Evolutionary conservation across 495 filamentous ascomycete species (phyloP), one percentile per base, ranked within the genome.

Genomic region (Clohesyomyces aquaticus): DNA sequence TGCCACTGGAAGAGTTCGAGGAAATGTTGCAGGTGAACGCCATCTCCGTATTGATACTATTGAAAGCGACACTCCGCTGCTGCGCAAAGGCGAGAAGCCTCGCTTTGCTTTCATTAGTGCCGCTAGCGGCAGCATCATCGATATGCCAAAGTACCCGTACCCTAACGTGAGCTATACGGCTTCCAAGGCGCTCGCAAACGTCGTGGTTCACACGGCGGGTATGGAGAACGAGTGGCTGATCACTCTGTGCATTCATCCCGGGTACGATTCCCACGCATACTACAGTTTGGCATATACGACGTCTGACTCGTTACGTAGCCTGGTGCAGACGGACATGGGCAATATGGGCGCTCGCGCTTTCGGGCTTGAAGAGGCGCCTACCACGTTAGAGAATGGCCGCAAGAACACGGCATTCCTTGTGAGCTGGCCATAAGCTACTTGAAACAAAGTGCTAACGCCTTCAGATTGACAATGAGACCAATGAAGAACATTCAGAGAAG

Each of bases 151-250:
- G 53, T 57, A 28, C 21, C 52, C 45, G 3, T 49, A 56, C 25
- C 51, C 51, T 4, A 51, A 51, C 51, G 25, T 22, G 0, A 43
- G 42, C 41, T 58, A 64, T 52, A 28, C 53, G 2, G 18, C 6
- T 16, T 50, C 53, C 4, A 64, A 64, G 53, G 52, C 54, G 4
- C 27, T 58, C 9, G 43, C 54, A 4, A 64, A 64, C 18, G 10
- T 25, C 3, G 2, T 64, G 52, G 28, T 58, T 3, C 16, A 23
- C 10, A 64, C 51, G 46, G 52, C 58, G 41, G 42, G 29, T 2
- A 51, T 64, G 42, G 53, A 64, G 54, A 64, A 64, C 28, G 53
- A 57, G 18, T 64, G 61, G 60, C 14, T 64, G 42, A 51, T 52
- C 19, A 46, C 61, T 25, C 25, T 63, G 32, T 55, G 50, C 42